Conservation (phyloP, 2,329 filamentous ascomycete species). For the Ophiostoma novo-ulmi region DNA sequence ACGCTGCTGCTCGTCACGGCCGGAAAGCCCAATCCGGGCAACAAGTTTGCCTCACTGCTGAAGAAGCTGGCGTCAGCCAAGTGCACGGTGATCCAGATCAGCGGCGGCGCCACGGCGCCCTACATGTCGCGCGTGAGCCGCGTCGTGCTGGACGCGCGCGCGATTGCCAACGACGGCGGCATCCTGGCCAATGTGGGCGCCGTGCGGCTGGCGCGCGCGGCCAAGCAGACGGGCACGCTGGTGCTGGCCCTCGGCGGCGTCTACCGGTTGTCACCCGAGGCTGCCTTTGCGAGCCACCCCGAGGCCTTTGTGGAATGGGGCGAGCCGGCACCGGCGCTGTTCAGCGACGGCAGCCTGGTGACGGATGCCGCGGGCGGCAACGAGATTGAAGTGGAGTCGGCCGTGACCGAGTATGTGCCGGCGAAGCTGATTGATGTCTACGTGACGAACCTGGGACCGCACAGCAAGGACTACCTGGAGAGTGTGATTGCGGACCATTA, state of each 20-base stretch:
- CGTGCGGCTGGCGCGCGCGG: constrained; percentile 75
- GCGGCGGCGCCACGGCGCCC: constrained; percentile 80
- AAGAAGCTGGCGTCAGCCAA: constrained; percentile 75
- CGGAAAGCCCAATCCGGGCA: constrained; percentile 31
- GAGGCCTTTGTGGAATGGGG: constrained; percentile 82
- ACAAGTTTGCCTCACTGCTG: constrained; percentile 53
- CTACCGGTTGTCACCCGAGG: constrained; percentile 89
- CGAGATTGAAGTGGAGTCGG: constrained; percentile 70
- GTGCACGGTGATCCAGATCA: constrained; percentile 75
- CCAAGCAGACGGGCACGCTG: constrained; percentile 72
- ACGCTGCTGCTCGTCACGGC: constrained; percentile 69
- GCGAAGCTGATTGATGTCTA: constrained; percentile 72
- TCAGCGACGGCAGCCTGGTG: constrained; percentile 73
- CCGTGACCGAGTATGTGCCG: constrained; percentile 76
- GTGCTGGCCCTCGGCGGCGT: constrained; percentile 87
- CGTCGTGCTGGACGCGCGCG: constrained; percentile 82
- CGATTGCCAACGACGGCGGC: constrained; percentile 82
- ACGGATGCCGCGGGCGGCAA: constrained; percentile 37
- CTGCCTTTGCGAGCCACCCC: constrained; percentile 64
- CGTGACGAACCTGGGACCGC: constrained; percentile 67
- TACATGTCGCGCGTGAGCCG: constrained; percentile 96
- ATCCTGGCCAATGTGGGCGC: constrained; percentile 82
- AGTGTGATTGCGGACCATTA: constrained; percentile 33
- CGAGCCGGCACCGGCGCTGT: constrained; percentile 70
- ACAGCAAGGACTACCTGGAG: constrained; percentile 32